phyloP scores from a whole-genome alignment of 495 filamentous ascomycete species.

The Aspergillus asperescens region DNA sequence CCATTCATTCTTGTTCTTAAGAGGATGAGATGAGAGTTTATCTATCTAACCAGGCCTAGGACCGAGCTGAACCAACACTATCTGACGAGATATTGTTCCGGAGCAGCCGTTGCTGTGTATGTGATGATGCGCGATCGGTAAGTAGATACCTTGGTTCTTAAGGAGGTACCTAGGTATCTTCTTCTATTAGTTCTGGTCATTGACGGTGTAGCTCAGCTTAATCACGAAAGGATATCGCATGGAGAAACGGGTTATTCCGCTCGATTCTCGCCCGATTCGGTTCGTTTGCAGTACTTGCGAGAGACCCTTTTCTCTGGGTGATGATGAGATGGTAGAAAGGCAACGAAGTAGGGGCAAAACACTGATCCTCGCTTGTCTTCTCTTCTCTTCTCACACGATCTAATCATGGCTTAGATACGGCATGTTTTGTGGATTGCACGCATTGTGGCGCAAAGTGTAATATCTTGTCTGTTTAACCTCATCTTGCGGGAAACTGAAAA shows the following conservation, averaged over 20 bases:
- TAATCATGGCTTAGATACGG: constrained; percentile 15
- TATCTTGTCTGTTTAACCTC: constrained; percentile 18
- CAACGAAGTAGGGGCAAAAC: constrained; percentile 17
- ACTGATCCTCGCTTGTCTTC: too few species aligned
- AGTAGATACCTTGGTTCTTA: background rate
- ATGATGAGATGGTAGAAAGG: constrained; percentile 17
- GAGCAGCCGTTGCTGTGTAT: constrained; percentile 27
- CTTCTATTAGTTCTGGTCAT: background rate
- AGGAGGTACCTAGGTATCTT: background rate
- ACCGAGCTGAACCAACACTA: constrained; percentile 27
- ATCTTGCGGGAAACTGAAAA: too few species aligned
- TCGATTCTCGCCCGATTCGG: constrained; percentile 23
- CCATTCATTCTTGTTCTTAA: background rate
- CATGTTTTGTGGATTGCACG: constrained; percentile 19
- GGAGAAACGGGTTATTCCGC: constrained; percentile 25
- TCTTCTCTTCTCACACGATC: background rate
- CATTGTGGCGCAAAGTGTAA: constrained; percentile 24
- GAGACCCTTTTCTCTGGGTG: constrained; percentile 18
- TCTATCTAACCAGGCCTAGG: constrained; percentile 11
- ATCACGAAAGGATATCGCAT: constrained; percentile 33
- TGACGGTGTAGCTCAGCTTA: constrained; percentile 14
- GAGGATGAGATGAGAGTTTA: background rate
- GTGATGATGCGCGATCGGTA: constrained; percentile 33
- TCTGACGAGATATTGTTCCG: constrained; percentile 26
- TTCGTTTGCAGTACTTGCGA: constrained; percentile 27